Conservation (phyloP, 495 filamentous ascomycete genomes). For the Aspergillus incahuasiensis region DNA sequence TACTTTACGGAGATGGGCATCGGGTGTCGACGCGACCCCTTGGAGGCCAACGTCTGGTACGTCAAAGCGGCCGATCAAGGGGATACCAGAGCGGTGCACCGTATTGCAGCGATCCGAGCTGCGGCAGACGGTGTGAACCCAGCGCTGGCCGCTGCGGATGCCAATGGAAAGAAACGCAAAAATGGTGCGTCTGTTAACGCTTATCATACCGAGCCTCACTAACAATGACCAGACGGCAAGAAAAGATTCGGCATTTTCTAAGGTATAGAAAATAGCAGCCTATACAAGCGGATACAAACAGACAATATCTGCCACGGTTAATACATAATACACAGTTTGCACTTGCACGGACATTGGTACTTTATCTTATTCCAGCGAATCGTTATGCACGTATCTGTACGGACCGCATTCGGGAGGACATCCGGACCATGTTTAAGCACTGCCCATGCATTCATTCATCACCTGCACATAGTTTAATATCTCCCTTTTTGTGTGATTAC, state of each 20-base stretch:
- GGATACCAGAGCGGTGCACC: conserved; percentile 80
- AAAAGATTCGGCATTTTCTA: conserved; percentile 26
- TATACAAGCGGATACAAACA: conserved; percentile 1
- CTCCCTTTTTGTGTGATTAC: background rate
- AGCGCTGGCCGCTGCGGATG: conserved; percentile 19
- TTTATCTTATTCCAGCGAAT: background rate
- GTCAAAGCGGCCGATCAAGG: conserved; percentile 92
- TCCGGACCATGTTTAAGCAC: background rate
- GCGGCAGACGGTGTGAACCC: conserved; percentile 71
- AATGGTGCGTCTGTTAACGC: conserved; percentile 6
- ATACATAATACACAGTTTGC: conserved; percentile 8
- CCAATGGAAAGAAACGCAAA: conserved; percentile 9
- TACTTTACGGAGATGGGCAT: conserved; percentile 99
- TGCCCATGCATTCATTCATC: background rate
- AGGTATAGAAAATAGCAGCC: background rate
- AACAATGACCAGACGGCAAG: conserved; percentile 15
- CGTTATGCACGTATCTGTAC: background rate
- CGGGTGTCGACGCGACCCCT: conserved; percentile 82
- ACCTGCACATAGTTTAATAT: background rate
- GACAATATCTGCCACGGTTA: background rate
- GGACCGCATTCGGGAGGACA: background rate
- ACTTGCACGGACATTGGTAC: conserved; percentile 2
- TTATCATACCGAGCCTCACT: background rate
- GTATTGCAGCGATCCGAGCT: conserved; percentile 78
- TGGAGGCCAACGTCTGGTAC: conserved; percentile 98